Evolutionary conservation across 192 early-diverging fungal genomes (phyloP), one percentile per base, ranked within the genome.

Genomic region (Backusella parvicylindrica): DNA sequence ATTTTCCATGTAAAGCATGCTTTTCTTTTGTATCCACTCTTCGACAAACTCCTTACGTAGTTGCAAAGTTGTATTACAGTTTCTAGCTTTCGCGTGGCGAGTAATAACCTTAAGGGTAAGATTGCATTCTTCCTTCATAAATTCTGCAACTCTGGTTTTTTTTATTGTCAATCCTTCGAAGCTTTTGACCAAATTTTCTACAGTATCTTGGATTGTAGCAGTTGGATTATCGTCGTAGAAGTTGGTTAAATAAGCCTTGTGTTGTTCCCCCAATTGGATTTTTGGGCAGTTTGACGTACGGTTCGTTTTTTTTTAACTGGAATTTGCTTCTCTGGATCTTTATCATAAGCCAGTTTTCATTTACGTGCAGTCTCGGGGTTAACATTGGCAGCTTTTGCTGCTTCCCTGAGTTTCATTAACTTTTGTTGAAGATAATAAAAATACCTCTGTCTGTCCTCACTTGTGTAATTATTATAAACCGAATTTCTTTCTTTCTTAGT

Each of bases 401-500:
- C 56, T 63, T 63, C 56, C 7, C n/a, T 3, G 2, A 31, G 60
- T 88, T 66, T 84, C 85, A 43, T 38, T 89, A 15, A 72, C 82
- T 36, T 79, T 90, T 63, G 64, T 0, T 38, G 6, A 11, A 11
- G 11, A 9, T 0, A 38, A 38, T 9, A 38, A 38, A 4, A 37
- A 37, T 6, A 6, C 11, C 37, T 4, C 37, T 9, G 11, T 38
- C 37, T 0, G 11, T 38, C 37, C 3, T 38, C 37, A 11, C 11
- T 38, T 38, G 37, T 38, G 11, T 38, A 38, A 38, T 6, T 38
- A 11, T 38, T 1, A 11, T 38, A 38, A 38, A 38, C 37, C 4
- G 37, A 38, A 11, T 0, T 6, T 3, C 37, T 38, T 11, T 38
- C 37, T 4, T 3, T 38, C 37, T 38, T 38, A 38, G 11, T 11